Percentiles rank a stretch among this genome's conserved stretches.
phyloP scores from a whole-genome alignment of 202 grass and related monocot genomes.

The Miscanthus sacchariflorus region DNA sequence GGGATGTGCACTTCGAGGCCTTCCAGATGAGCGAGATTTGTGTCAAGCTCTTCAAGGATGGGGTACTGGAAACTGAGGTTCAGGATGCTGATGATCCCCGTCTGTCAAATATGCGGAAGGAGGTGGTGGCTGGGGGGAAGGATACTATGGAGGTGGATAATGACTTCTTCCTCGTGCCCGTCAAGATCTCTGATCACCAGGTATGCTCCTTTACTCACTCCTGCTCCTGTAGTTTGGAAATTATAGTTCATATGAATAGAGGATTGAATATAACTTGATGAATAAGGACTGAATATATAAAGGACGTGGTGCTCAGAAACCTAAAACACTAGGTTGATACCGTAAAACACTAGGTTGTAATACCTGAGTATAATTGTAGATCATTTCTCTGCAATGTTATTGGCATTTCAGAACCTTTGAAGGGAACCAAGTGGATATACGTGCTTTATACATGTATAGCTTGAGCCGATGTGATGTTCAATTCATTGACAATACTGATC shows the following conservation, averaged over 20 bases:
- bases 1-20: constrained; percentile 90
- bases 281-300: neutral
- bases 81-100: constrained; percentile 70
- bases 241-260: neutral
- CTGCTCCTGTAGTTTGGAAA: neutral
- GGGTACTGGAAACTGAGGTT: constrained; percentile 69
- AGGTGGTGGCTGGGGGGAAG: constrained; percentile 79
- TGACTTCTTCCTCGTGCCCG: constrained; percentile 91
- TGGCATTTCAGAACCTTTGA: neutral
- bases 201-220: constrained; percentile 39
- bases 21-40: constrained; percentile 99
- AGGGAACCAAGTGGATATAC: neutral
- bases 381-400: neutral
- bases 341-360: neutral
- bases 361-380: neutral
- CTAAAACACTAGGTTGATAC: neutral
- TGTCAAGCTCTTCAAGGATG: constrained; percentile 80
- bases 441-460: neutral
- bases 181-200: constrained; percentile 97
- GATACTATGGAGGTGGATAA: constrained; percentile 90
- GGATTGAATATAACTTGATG: neutral
- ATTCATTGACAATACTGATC: neutral
- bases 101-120: constrained; percentile 79
- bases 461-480: neutral
- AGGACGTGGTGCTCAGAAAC: neutral